These are phyloP conservation scores for Phytophthora brassicae DNA, from an alignment of 352 stramenopile species.

Conservation along the genomic window DNA sequence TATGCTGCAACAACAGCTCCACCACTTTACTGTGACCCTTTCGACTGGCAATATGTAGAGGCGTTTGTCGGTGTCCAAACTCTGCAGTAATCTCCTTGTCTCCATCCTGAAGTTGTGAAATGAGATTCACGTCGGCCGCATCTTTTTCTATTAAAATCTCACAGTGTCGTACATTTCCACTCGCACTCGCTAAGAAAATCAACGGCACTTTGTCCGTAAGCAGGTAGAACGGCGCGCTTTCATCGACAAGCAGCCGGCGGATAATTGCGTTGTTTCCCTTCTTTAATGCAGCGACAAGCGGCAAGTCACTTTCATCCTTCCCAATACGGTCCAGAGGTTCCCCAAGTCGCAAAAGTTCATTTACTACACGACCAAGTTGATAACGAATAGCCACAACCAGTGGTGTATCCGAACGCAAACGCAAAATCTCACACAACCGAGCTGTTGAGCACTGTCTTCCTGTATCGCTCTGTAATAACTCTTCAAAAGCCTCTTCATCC, in stretches of 20 bases:
- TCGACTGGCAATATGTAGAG: constrained; percentile 76
- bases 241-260: constrained; percentile 68
- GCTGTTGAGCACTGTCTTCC: constrained; percentile 69
- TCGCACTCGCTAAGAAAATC: constrained; percentile 74
- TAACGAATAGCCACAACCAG: constrained; percentile 81
- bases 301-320: constrained; percentile 55
- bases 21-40: constrained; percentile 67
- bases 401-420: constrained; percentile 56
- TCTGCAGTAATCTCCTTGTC: constrained; percentile 77
- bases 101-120: constrained; percentile 73
- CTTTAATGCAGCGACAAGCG: constrained; percentile 69
- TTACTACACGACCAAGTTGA: constrained; percentile 75
- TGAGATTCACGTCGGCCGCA: constrained; percentile 70
- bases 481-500: constrained; percentile 51
- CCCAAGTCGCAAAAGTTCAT: constrained; percentile 62
- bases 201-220: constrained; percentile 78
- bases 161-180: constrained; percentile 70
- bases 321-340: constrained; percentile 53
- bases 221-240: constrained; percentile 68
- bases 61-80: constrained; percentile 72
- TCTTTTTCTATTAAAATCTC: constrained; percentile 68
- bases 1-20: constrained; percentile 62
- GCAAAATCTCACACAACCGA: constrained; percentile 63
- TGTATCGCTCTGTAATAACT: constrained; percentile 61
- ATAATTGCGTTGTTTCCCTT: constrained; percentile 77